These are phyloP conservation scores for Wickerhamomyces hampshirensis DNA, from an alignment of 805 yeast species.

Conservation along the genomic window DNA sequence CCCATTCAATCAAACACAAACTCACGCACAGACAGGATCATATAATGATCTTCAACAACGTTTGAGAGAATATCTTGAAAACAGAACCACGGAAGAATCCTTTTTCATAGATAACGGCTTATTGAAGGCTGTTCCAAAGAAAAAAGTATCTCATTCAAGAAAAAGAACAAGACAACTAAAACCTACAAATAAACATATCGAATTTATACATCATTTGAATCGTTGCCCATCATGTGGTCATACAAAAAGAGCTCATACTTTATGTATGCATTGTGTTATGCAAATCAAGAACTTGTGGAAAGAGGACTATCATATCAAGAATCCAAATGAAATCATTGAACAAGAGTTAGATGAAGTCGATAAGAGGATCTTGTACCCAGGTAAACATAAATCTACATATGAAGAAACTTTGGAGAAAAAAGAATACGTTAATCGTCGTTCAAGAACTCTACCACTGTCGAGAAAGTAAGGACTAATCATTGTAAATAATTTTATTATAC, in stretches of 20 bases:
- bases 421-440: constrained; percentile 52
- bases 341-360: constrained; percentile 49
- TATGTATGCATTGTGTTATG: constrained; percentile 89
- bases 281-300: constrained; percentile 78
- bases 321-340: constrained; percentile 20
- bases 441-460: constrained; percentile 51
- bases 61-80: constrained; percentile 28
- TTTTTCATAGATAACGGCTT: constrained; percentile 63
- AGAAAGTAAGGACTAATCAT: constrained; percentile 16
- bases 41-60: constrained; percentile 11
- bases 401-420: constrained; percentile 43
- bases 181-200: constrained; percentile 76
- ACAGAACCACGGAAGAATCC: constrained; percentile 26
- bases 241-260: constrained; percentile 80
- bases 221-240: constrained; percentile 97
- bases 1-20: constrained; percentile 12
- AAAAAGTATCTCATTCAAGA: constrained; percentile 83
- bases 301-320: constrained; percentile 28
- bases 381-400: constrained; percentile 48
- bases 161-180: constrained; percentile 80
- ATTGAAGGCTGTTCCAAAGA: constrained; percentile 87
- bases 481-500: constrained; percentile 2
- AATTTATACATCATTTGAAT: constrained; percentile 69
- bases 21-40: constrained; percentile 4
- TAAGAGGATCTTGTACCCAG: constrained; percentile 67